Conservation (phyloP, 768 basidiomycete genomes). For the Hericium coralloides region DNA sequence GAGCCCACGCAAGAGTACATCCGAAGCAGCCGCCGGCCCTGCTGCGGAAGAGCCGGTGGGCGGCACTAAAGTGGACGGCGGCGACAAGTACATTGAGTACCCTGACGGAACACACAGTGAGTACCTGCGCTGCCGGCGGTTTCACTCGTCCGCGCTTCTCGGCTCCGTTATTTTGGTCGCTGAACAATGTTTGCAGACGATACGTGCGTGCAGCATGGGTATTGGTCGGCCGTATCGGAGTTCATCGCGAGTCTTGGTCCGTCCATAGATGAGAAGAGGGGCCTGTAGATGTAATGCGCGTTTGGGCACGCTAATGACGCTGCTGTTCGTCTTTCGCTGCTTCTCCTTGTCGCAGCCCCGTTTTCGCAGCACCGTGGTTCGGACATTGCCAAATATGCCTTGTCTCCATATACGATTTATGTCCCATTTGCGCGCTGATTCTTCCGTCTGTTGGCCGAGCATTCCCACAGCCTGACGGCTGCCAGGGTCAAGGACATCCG, state of each 20-base stretch:
- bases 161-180: neutral
- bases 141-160: neutral
- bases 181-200: constrained; percentile 15
- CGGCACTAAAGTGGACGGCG: constrained; percentile 11
- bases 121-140: constrained; percentile 3
- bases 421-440: no score
- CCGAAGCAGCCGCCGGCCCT: neutral
- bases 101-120: constrained; percentile 20
- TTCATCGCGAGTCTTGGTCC: constrained; percentile 14
- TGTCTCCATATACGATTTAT: no score
- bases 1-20: neutral
- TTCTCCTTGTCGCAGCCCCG: no score
- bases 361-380: no score
- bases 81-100: constrained; percentile 19
- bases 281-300: no score
- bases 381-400: no score
- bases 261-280: neutral
- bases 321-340: no score
- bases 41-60: constrained; percentile 4
- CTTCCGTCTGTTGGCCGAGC: no score
- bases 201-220: constrained; percentile 23
- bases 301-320: no score
- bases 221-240: constrained; percentile 20
- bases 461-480: no score
- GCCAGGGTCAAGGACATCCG: no score